phyloP scores from a whole-genome alignment of 805 yeast species.

The Cyberlindnera saturnus region DNA sequence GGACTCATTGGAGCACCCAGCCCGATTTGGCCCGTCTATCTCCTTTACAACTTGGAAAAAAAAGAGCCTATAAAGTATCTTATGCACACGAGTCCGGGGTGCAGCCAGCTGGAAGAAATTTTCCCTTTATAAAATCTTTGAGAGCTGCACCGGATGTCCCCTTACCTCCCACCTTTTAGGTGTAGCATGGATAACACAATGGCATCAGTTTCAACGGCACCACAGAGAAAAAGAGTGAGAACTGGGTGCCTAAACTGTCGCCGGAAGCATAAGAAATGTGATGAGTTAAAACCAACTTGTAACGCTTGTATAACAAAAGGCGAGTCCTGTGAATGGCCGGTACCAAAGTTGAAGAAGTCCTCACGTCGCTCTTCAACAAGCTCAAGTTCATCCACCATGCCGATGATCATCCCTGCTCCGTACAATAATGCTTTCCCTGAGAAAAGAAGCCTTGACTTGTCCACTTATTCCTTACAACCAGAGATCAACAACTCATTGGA shows the following conservation, averaged over 20 bases:
- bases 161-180: no score
- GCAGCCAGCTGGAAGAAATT: no score
- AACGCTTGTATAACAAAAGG: slow-evolving; percentile 6
- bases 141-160: no score
- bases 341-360: slow-evolving; percentile 26
- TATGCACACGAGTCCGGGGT: no score
- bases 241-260: slow-evolving; percentile 59
- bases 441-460: not conserved
- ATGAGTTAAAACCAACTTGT: slow-evolving; percentile 37
- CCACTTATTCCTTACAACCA: slow-evolving; percentile 1
- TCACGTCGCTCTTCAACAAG: slow-evolving; percentile 1
- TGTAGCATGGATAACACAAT: not conserved
- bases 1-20: no score
- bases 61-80: no score
- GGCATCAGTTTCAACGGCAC: not conserved
- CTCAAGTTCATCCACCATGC: not conserved
- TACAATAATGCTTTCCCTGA: not conserved
- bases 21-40: no score
- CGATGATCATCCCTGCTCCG: not conserved
- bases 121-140: no score
- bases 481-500: not conserved
- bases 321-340: slow-evolving; percentile 26
- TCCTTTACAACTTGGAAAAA: no score
- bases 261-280: slow-evolving; percentile 60
- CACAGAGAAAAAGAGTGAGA: slow-evolving; percentile 31